Base-by-base conservation (phyloP, 108 stramenopile species). In the Nitzschia sp. region DNA sequence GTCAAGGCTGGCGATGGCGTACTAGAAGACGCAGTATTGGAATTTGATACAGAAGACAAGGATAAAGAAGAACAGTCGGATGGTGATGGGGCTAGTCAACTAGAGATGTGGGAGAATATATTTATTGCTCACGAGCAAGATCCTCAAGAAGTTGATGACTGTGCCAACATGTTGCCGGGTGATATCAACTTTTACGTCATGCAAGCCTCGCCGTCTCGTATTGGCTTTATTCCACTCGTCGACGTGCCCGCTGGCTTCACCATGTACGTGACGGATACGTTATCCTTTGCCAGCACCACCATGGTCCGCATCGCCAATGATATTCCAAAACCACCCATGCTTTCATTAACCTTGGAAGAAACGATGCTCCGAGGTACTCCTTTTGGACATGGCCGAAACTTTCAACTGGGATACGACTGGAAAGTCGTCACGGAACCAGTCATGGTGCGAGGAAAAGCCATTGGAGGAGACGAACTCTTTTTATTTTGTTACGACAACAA, bases 341-440 rank as follows among this genome's bases (percentile, higher is more conserved):
- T 61, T n/a, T 16, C 21, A 34, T 1, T 61, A 0, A 19, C 6
- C 21, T 45, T 61, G 21, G 22, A 41, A 26, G 19, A 34, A 3
- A 41, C 41, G 5, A 44, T 61, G 36, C 4, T 19, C 23, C 8
- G n/a, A 19, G 70, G 70, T 32, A 53, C 27, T 16, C 52, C 34
- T 3, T 71, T 71, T 44, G 70, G 70, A 59, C 41, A 71, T 46
- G 70, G 70, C 19, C 15, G 23, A 5, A 59, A 54, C 22, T 19
- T 62, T 23, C 47, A 50, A 8, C 44, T 62, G 1, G 70, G 70
- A 34, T 27, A 54, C 23, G 47, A 61, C 41, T 71, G 70, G 70
- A 53, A 61, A 13, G 21, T 31, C 28, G 36, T 63, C n/a, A 11
- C 52, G 1, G 32, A 36, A 26, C 21, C 35, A 8, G 23, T 61